Conservation (phyloP, 768 basidiomycete species). For the Polyporus arcularius region DNA sequence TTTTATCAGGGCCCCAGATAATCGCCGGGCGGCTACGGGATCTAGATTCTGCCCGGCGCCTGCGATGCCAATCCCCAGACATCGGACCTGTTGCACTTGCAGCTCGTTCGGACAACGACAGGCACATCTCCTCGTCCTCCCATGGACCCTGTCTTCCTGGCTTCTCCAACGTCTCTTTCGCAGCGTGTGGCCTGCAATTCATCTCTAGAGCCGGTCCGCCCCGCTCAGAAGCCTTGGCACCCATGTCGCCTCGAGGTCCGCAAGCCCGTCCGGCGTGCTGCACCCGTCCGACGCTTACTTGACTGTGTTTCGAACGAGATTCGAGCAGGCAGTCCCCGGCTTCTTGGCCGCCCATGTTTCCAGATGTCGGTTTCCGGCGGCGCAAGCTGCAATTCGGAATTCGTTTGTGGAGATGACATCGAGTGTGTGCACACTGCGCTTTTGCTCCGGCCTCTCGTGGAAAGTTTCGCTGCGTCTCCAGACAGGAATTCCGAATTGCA, state of each 20-base stretch:
- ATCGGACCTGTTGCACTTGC: not conserved
- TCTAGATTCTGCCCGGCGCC: constrained; percentile 13
- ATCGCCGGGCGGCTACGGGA: constrained; percentile 7
- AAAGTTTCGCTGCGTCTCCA: constrained; percentile 19
- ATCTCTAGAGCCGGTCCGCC: not conserved
- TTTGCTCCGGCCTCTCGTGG: constrained; percentile 18
- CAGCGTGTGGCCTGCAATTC: not conserved
- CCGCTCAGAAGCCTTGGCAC: not conserved
- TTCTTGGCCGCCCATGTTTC: constrained; percentile 1
- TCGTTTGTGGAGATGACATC: constrained; percentile 8
- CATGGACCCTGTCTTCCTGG: not conserved
- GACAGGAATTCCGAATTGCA: constrained; percentile 19
- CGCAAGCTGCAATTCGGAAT: constrained; percentile 17
- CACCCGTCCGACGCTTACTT: not conserved
- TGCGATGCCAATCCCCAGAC: not conserved
- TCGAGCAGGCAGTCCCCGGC: not conserved
- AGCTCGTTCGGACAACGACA: not conserved
- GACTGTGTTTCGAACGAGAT: constrained; percentile 2
- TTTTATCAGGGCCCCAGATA: constrained; percentile 20
- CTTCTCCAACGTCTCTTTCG: not conserved
- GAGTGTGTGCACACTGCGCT: constrained; percentile 2
- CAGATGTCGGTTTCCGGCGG: constrained; percentile 12
- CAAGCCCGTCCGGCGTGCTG: not conserved
- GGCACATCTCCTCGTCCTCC: not conserved
- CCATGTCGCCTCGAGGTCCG: not conserved